Evolutionary conservation across 2,329 filamentous ascomycete genomes (phyloP), one percentile per base, ranked within the genome.

Genomic region (Alternaria postmessia): DNA sequence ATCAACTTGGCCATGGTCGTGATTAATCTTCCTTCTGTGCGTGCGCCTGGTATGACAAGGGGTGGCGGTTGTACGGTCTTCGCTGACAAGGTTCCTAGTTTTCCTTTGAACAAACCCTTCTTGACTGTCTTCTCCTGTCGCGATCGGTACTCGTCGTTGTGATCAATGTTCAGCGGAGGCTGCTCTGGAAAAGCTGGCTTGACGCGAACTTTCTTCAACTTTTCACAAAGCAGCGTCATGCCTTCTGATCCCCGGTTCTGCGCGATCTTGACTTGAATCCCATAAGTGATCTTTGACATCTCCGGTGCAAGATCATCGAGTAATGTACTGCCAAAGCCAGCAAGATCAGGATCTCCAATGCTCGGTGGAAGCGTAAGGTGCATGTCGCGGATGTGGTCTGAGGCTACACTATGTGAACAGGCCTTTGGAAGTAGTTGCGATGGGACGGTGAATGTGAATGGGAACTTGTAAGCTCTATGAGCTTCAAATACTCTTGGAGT

Each of bases 371-470:
- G 80, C 66, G 83, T 79, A 2, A 86, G 78, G 72, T 91, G 88
- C 1, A 82, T 82, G 22, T 83, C 79, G 54, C 83, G 81, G 54
- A 90, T 79, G 38, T 85, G 81, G 26, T 81, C 77, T 61, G 85
- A 84, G 24, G 79, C 79, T 18, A 82, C 80, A 39, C 72, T 67
- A 75, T 90, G 88, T 18, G 78, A 79, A 76, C 88, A 91, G 46
- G 85, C 77, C 62, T 84, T 83, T 6, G 87, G 87, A 0, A 91
- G 82, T 4, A 91, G 78, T 18, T 84, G 83, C 34, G 85, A 80
- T 0, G 88, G 88, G 2, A 91, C 81, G 56, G 87, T 86, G 69
- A 91, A 91, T 26, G 83, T 83, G 72, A 90, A 91, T 1, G 86
- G 85, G 59, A 89, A 87, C 8, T 75, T 81, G 74, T 90, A 89